Percentiles rank a stretch among this genome's conserved stretches.
phyloP scores from a whole-genome alignment of 805 yeast species.

The Wickerhamiella sergipiensis region DNA sequence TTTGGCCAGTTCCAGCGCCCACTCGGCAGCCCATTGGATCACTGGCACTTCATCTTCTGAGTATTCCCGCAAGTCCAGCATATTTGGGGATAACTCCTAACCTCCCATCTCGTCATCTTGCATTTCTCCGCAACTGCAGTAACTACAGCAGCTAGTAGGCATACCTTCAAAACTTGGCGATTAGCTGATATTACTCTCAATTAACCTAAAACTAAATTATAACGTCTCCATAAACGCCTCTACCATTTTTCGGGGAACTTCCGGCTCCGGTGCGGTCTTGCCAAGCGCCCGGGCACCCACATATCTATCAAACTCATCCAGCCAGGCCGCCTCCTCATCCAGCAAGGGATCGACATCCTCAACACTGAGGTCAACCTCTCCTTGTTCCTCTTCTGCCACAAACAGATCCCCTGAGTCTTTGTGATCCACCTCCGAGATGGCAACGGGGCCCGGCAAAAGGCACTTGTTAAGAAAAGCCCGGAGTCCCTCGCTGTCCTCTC shows the following conservation, averaged over 20 bases:
- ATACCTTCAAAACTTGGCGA: too few relatives aligned
- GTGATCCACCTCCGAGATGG: not conserved
- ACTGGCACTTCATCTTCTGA: conserved; percentile 14
- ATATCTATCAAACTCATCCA: not conserved
- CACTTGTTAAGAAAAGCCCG: not conserved
- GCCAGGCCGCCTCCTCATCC: not conserved
- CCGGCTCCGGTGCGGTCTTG: not conserved
- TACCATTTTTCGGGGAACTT: not conserved
- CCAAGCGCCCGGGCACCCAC: not conserved
- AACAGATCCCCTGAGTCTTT: not conserved
- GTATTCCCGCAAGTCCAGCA: conserved; percentile 15
- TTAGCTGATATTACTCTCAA: too few relatives aligned
- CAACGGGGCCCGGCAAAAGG: not conserved
- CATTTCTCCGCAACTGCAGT: not conserved
- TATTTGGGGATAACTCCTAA: not conserved
- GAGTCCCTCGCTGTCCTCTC: too few relatives aligned
- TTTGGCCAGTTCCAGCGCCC: conserved; percentile 12
- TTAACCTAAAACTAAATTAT: too few relatives aligned
- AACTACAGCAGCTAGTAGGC: too few relatives aligned
- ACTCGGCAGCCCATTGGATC: conserved; percentile 10
- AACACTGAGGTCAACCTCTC: not conserved
- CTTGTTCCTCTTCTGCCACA: not conserved
- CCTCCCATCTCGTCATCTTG: not conserved
- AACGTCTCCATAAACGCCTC: not conserved
- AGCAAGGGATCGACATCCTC: not conserved